Evolutionary conservation across 805 yeast genomes (phyloP).

Genomic region (Kuraishia molischiana): DNA sequence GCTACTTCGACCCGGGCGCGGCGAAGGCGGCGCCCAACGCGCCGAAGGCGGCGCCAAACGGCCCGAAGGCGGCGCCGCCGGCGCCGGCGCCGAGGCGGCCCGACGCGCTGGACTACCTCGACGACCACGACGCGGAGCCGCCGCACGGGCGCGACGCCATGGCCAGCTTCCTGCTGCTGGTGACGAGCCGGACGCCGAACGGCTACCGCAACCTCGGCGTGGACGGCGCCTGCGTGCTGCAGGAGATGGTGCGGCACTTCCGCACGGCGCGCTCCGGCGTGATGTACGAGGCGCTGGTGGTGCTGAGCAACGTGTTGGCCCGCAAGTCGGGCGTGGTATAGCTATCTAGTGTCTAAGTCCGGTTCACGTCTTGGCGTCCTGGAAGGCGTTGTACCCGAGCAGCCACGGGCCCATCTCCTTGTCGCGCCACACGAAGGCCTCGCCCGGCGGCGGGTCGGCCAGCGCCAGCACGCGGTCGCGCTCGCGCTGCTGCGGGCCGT

Average conservation of each 20-base stretch:
- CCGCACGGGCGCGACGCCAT: slow-evolving; percentile 1
- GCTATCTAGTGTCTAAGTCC: too few relatives aligned
- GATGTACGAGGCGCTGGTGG: slow-evolving; percentile 5
- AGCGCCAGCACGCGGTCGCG: slow-evolving; percentile 12
- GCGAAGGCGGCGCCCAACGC: not conserved
- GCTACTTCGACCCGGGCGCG: slow-evolving; percentile 3
- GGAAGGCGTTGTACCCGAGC: slow-evolving; percentile 17
- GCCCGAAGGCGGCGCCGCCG: not conserved
- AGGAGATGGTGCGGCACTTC: slow-evolving; percentile 5
- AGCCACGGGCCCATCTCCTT: slow-evolving; percentile 17
- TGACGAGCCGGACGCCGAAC: slow-evolving; percentile 3
- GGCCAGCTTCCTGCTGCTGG: slow-evolving; percentile 4
- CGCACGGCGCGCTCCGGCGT: slow-evolving; percentile 3
- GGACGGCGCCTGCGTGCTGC: slow-evolving; percentile 5
- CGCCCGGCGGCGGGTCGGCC: slow-evolving; percentile 13
- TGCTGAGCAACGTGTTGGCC: slow-evolving; percentile 1
- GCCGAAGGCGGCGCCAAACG: not conserved
- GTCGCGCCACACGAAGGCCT: slow-evolving; percentile 16
- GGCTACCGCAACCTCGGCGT: slow-evolving; percentile 2
- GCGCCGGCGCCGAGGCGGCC: not conserved
- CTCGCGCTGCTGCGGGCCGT: slow-evolving; percentile 16
- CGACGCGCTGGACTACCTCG: not conserved
- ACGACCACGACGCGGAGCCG: not conserved
- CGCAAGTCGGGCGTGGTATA: too few relatives aligned
- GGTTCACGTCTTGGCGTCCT: slow-evolving; percentile 10